Base-by-base conservation (phyloP, 2,329 filamentous ascomycete genomes). In the Aspergillus chevalieri region DNA sequence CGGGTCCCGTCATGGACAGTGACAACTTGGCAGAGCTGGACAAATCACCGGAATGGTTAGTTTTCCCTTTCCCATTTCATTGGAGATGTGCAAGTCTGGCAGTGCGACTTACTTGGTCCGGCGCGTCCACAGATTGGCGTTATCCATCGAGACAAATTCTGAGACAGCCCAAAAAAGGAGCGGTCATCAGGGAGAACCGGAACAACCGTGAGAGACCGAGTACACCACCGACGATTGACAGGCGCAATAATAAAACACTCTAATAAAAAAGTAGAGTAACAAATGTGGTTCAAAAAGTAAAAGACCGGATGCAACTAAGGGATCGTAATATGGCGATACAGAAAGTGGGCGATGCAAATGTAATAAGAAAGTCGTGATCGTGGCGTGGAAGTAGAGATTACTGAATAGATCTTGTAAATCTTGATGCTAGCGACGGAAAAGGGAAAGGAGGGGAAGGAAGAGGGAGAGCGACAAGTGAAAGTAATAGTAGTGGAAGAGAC, bases 11-110 rank as follows among this genome's bases (percentile, higher is more conserved):
- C 68, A 87, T 94, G 62, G 89, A 85, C 56, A 97, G 80, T 60
- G 90, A 95, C 73, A 96, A 86, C 78, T 95, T 97, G 80, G 83
- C 88, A 73, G 82, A 82, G 78, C 86, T 93, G 66, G 46, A 48
- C 48, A 33, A 49, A 39, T 42, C 46, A 47, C 50, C 43, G 51
- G 57, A 46, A 64, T 56, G 58, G 48, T 58, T 47, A 56, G 56
- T 38, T 47, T 12, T 5, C n/a, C 26, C 9, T 30, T 30, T 30
- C 4, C 4, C 26, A 5, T 30, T 30, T 30, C 10, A 12, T 30
- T 12, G 9, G 26, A 30, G 34, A 17, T 6, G 15, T 9, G 34
- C 34, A 36, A 9, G 15, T 36, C n/a, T 17, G 34, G 19, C 34
- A 34, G 21, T 46, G 21, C n/a, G 28, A 67, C 72, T 61, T 64